These are phyloP conservation scores for Chalciporus chontae DNA, from an alignment of 768 basidiomycete genomes.

Conservation along the genomic window DNA sequence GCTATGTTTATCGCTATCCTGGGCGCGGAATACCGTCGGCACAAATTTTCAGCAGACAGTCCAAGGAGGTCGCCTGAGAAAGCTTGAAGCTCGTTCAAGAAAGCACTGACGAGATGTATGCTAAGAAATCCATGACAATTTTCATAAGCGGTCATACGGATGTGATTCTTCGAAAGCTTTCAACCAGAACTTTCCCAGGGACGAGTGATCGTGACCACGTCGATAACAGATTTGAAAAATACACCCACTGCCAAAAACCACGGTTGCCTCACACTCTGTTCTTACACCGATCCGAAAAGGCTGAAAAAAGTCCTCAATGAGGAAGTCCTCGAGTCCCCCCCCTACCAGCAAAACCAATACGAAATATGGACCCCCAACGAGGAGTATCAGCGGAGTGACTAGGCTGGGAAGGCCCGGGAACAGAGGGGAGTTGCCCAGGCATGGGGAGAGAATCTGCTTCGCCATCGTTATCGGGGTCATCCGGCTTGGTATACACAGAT, in stretches of 20 bases:
- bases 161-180: background rate
- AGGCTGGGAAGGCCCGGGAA: constrained; percentile 12
- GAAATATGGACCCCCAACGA: constrained; percentile 33
- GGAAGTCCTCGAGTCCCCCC: constrained; percentile 32
- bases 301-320: constrained; percentile 5
- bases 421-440: constrained; percentile 34
- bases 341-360: constrained; percentile 60
- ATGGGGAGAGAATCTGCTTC: constrained; percentile 26
- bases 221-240: constrained; percentile 3
- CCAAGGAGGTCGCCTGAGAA: background rate
- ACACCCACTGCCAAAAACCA: constrained; percentile 1
- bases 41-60: background rate
- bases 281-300: constrained; percentile 5
- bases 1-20: constrained; percentile 4
- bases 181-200: constrained; percentile 10
- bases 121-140: no score
- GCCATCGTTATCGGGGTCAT: constrained; percentile 38
- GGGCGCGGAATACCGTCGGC: background rate
- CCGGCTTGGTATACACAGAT: constrained; percentile 17
- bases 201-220: constrained; percentile 15
- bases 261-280: constrained; percentile 1
- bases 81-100: background rate
- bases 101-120: background rate
- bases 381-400: constrained; percentile 4
- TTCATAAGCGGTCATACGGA: background rate